Evolutionary conservation across 768 basidiomycete species (phyloP).

Genomic region (Lactarius hengduanensis): DNA sequence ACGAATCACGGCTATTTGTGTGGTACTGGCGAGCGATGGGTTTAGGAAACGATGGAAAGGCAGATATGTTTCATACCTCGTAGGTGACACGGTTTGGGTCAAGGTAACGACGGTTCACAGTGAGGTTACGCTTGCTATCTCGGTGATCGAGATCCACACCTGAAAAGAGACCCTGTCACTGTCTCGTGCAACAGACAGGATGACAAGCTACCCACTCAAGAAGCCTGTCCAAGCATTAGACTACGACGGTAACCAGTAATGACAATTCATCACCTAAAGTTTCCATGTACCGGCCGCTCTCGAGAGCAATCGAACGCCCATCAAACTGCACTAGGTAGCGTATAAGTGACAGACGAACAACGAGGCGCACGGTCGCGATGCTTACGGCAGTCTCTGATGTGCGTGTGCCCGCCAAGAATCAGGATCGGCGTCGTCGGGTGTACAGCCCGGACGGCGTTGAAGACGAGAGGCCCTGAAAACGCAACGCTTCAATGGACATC

Average conservation of each 20-base stretch:
- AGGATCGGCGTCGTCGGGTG: slow-evolving; percentile 78
- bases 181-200: slow-evolving; percentile 2
- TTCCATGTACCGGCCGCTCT: slow-evolving; percentile 91
- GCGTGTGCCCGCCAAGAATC: slow-evolving; percentile 80
- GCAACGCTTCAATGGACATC: not conserved
- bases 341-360: not conserved
- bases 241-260: not conserved
- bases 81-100: slow-evolving; percentile 79
- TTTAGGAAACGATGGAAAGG: not conserved
- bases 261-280: slow-evolving; percentile 61
- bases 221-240: slow-evolving; percentile 43
- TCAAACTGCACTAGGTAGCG: slow-evolving; percentile 55
- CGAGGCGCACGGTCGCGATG: slow-evolving; percentile 21
- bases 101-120: slow-evolving; percentile 70
- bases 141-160: slow-evolving; percentile 49
- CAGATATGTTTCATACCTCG: slow-evolving; percentile 44
- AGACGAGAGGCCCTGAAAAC: slow-evolving; percentile 62
- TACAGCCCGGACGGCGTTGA: slow-evolving; percentile 66
- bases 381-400: slow-evolving; percentile 77
- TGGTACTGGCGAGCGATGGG: slow-evolving; percentile 54
- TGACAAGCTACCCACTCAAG: slow-evolving; percentile 50
- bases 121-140: slow-evolving; percentile 48
- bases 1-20: slow-evolving; percentile 45
- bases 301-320: slow-evolving; percentile 72
- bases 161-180: slow-evolving; percentile 30